Evolutionary conservation across 2,329 filamentous ascomycete genomes (phyloP).

Genomic region (Aspergillus chevalieri): DNA sequence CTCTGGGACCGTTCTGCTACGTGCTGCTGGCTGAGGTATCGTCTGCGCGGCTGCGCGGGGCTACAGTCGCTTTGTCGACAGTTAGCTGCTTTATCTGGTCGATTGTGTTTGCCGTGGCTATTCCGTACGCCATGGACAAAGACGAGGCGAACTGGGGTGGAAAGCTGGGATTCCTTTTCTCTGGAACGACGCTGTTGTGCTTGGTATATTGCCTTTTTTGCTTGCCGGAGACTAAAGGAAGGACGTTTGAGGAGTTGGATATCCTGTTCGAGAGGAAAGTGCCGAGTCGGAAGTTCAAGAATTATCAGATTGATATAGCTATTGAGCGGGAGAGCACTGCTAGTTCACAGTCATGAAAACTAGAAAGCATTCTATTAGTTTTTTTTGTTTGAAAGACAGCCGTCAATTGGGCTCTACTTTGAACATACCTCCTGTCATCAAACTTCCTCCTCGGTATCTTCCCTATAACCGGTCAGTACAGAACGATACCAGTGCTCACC

Average conservation of each 20-base stretch:
- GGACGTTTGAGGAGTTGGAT: constrained; percentile 27
- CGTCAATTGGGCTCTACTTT: too few relatives aligned
- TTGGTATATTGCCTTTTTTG: constrained; percentile 26
- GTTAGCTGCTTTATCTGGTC: constrained; percentile 19
- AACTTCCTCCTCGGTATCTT: too few relatives aligned
- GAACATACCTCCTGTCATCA: too few relatives aligned
- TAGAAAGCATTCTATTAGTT: too few relatives aligned
- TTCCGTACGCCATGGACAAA: constrained; percentile 31
- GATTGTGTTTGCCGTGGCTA: constrained; percentile 27
- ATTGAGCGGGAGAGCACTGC: background rate
- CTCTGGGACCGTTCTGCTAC: constrained; percentile 51
- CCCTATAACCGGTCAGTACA: too few relatives aligned
- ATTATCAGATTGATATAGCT: constrained; percentile 10
- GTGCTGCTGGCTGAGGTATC: constrained; percentile 48
- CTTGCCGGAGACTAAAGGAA: constrained; percentile 25
- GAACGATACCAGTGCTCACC: too few relatives aligned
- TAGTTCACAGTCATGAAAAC: too few relatives aligned
- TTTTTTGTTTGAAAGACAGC: too few relatives aligned
- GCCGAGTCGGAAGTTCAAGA: constrained; percentile 18
- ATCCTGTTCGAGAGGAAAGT: constrained; percentile 23
- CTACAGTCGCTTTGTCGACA: constrained; percentile 39
- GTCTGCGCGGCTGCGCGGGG: constrained; percentile 47
- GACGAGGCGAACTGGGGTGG: constrained; percentile 24
- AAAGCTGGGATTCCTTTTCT: constrained; percentile 28
- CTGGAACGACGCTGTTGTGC: constrained; percentile 17